These are phyloP conservation scores for Lichtheimia hyalospora DNA, from an alignment of 371 early-diverging fungal genomes.

Conservation along the genomic window DNA sequence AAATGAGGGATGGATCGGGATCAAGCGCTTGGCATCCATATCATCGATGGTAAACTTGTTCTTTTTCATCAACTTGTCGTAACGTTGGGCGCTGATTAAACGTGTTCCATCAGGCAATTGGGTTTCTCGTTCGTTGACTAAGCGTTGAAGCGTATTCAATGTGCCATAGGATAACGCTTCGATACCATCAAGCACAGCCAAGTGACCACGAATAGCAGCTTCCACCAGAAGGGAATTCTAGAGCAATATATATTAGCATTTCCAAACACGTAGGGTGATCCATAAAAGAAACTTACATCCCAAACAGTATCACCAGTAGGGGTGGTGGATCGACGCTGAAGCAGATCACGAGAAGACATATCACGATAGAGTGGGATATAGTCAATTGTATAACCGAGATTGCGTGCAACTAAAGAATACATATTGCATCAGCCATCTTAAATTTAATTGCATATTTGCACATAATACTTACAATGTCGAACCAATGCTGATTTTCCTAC, in stretches of 20 bases:
- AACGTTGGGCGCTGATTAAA: constrained; percentile 59
- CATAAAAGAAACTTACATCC: constrained; percentile 34
- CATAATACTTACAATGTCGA: constrained; percentile 47
- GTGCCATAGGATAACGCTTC: constrained; percentile 76
- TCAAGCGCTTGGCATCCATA: constrained; percentile 49
- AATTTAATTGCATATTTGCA: background rate
- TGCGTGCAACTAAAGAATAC: constrained; percentile 46
- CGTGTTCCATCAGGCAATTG: constrained; percentile 75
- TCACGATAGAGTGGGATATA: constrained; percentile 79
- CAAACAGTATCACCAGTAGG: constrained; percentile 75
- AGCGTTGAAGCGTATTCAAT: constrained; percentile 67
- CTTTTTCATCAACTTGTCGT: constrained; percentile 54
- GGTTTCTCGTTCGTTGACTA: constrained; percentile 72
- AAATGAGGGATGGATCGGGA: constrained; percentile 76
- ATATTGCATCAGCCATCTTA: background rate
- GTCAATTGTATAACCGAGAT: constrained; percentile 70
- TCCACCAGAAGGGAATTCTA: constrained; percentile 69
- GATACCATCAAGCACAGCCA: constrained; percentile 78
- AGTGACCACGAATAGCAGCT: constrained; percentile 72
- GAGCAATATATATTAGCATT: background rate
- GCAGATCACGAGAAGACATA: constrained; percentile 83
- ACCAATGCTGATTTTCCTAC: constrained; percentile 77
- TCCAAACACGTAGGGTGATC: background rate
- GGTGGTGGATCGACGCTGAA: constrained; percentile 79
- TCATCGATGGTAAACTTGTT: constrained; percentile 45